A percentile compares a stretch with the other conserved stretches of the same genome.
phyloP scores from a whole-genome alignment of 495 filamentous ascomycete genomes.

The Penicillium goetzii region DNA sequence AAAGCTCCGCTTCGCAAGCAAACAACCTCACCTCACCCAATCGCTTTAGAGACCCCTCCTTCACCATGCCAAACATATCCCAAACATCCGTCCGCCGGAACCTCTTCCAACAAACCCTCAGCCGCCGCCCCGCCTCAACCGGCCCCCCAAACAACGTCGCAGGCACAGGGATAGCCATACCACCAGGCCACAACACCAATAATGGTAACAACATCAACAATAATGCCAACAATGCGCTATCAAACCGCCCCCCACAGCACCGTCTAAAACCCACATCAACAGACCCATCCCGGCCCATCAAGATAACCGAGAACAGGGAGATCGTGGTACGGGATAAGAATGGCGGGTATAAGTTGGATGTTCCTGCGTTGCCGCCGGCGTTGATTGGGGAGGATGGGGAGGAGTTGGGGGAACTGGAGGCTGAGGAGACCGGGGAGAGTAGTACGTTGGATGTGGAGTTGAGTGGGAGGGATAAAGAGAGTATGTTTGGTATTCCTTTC shows the following conservation, averaged over 20 bases:
- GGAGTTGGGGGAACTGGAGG: conserved; percentile 49
- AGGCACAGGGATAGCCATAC: neutral
- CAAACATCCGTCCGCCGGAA: conserved; percentile 64
- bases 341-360: conserved; percentile 73
- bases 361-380: conserved; percentile 58
- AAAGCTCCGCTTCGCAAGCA: neutral
- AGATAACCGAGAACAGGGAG: conserved; percentile 58
- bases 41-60: too few relatives aligned
- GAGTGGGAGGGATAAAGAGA: conserved; percentile 49
- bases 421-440: conserved; percentile 20
- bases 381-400: conserved; percentile 58
- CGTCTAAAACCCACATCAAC: conserved; percentile 43
- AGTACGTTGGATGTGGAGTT: conserved; percentile 31
- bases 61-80: conserved; percentile 29
- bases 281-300: conserved; percentile 38
- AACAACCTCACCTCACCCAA: neutral
- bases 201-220: neutral
- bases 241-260: conserved; percentile 36
- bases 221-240: conserved; percentile 22
- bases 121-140: conserved; percentile 63
- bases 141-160: conserved; percentile 29
- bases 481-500: conserved; percentile 32
- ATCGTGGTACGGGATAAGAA: conserved; percentile 78
- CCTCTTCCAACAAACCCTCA: conserved; percentile 73
- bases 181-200: neutral